A percentile compares a stretch with the other conserved stretches of the same genome.
Conservation (phyloP, 2,329 filamentous ascomycete genomes). For the Beauveria asiatica region DNA sequence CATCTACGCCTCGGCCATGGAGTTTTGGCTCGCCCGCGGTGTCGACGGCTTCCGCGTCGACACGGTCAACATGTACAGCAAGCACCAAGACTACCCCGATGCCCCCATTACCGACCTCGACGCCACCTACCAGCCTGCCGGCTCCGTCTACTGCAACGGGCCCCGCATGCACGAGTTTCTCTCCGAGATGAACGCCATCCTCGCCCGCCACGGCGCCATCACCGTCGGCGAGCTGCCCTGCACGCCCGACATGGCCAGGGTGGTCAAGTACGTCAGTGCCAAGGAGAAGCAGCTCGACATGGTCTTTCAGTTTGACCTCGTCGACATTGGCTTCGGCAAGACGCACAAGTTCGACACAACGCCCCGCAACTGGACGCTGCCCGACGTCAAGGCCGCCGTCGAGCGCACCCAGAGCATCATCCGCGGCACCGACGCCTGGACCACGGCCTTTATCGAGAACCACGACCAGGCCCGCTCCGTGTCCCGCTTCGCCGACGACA, state of each 20-base stretch:
- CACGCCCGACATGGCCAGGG: slow-evolving; percentile 48
- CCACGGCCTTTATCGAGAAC: slow-evolving; percentile 56
- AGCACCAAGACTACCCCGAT: slow-evolving; percentile 49
- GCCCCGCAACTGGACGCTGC: slow-evolving; percentile 34
- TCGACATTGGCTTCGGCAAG: slow-evolving; percentile 49
- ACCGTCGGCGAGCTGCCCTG: slow-evolving; percentile 62
- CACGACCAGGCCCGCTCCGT: slow-evolving; percentile 55
- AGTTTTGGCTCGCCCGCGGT: slow-evolving; percentile 70
- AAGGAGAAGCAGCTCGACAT: slow-evolving; percentile 55
- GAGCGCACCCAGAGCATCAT: slow-evolving; percentile 43
- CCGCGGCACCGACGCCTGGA: slow-evolving; percentile 50
- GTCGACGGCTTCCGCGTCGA: slow-evolving; percentile 69
- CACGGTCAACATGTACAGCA: slow-evolving; percentile 65
- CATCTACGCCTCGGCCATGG: slow-evolving; percentile 62
- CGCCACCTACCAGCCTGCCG: slow-evolving; percentile 42
- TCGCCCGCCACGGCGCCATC: slow-evolving; percentile 55
- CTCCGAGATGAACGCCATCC: slow-evolving; percentile 53
- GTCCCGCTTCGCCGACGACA: slow-evolving; percentile 43
- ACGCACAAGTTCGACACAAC: slow-evolving; percentile 44
- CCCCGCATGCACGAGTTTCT: slow-evolving; percentile 62
- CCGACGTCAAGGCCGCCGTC: slow-evolving; percentile 39
- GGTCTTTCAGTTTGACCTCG: slow-evolving; percentile 61
- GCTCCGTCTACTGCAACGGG: slow-evolving; percentile 55
- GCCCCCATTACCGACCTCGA: slow-evolving; percentile 43
- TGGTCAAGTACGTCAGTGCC: slow-evolving; percentile 51